These are phyloP conservation scores for Neurospora intermedia DNA, from an alignment of 495 filamentous ascomycete genomes.

Conservation along the genomic window DNA sequence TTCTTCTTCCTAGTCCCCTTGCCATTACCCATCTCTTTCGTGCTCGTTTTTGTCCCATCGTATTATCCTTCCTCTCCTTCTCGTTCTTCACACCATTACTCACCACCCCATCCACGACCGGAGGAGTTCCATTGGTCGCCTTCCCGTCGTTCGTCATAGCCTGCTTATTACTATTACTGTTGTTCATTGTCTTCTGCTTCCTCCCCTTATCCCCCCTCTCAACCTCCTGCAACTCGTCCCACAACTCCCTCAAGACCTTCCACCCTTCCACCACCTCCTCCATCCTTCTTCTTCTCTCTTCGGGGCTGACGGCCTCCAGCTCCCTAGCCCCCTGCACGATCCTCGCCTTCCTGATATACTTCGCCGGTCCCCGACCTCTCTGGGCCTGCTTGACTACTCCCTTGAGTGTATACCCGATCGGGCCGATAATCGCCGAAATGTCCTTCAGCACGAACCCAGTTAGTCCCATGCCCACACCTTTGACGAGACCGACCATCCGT, in stretches of 20 bases:
- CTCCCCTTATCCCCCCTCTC: slow-evolving; percentile 23
- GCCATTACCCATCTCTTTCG: not conserved
- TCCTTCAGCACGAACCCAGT: slow-evolving; percentile 65
- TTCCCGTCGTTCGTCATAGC: not conserved
- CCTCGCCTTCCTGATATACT: slow-evolving; percentile 37
- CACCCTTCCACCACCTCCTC: slow-evolving; percentile 17
- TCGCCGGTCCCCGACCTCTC: slow-evolving; percentile 34
- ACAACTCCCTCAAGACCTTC: slow-evolving; percentile 31
- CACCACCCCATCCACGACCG: not conserved
- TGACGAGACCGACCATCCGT: slow-evolving; percentile 46
- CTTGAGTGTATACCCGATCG: slow-evolving; percentile 55
- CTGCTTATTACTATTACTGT: not conserved
- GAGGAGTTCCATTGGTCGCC: not conserved
- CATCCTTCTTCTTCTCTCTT: slow-evolving; percentile 14
- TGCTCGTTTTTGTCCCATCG: slow-evolving; percentile 13
- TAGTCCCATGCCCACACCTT: slow-evolving; percentile 64
- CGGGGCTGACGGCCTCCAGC: slow-evolving; percentile 16
- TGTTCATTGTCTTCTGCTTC: not conserved
- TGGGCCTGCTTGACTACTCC: slow-evolving; percentile 47
- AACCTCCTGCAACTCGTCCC: slow-evolving; percentile 26
- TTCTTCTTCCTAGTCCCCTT: not conserved
- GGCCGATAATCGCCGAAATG: slow-evolving; percentile 51
- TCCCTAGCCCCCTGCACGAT: slow-evolving; percentile 39
- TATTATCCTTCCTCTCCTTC: slow-evolving; percentile 21
- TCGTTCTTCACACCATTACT: slow-evolving; percentile 19